Base-by-base conservation (phyloP, 768 basidiomycete genomes). In the Podaxis rugospora region DNA sequence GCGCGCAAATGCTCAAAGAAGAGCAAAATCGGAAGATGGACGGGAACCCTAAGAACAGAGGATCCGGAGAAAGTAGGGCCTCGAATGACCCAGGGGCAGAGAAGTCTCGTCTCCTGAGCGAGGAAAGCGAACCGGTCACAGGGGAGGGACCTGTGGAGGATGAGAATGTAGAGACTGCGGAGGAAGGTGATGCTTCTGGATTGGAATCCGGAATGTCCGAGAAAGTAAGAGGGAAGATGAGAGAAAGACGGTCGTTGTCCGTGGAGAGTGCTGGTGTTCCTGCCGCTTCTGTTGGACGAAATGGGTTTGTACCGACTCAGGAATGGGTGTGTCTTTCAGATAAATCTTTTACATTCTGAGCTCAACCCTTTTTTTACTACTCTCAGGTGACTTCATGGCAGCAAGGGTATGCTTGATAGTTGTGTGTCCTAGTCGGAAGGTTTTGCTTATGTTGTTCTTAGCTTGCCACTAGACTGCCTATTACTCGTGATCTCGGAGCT, bases 221-320 rank as follows among this genome's bases (percentile, higher is more conserved):
- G 71, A 98, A 96, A 69, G 93, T 85, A 0, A 79, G 89, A 63
- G 96, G 96, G 0, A 99, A 98, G 76, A 90, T 94, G 89, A 83
- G 83, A 65, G 92, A 88, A 66, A 82, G 89, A 35, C 75, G 83
- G 25, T 87, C 84, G 5, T 64, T 79, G n/a, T 77, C 80, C 36
- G 76, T 85, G 16, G 44, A 53, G 27, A 51, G 51, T 52, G 54
- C 51, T 42, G 51, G 57, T 14, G 63, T 54, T 14, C n/a, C 51
- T 10, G 85, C 89, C n/a, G 79, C 83, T 32, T 87, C 86, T 11
- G 83, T 95, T 16, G 94, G 94, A 28, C 81, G 90, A 65, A 95
- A 93, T 71, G 93, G 94, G 2, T 99, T 98, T 73, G 80, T 95
- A 6, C 95, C 97, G 10, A 97, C 94, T 2, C 93, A 97, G 71